These are phyloP conservation scores for Paraphoma sp. DNA, from an alignment of 2,329 filamentous ascomycete genomes.

Conservation along the genomic window DNA sequence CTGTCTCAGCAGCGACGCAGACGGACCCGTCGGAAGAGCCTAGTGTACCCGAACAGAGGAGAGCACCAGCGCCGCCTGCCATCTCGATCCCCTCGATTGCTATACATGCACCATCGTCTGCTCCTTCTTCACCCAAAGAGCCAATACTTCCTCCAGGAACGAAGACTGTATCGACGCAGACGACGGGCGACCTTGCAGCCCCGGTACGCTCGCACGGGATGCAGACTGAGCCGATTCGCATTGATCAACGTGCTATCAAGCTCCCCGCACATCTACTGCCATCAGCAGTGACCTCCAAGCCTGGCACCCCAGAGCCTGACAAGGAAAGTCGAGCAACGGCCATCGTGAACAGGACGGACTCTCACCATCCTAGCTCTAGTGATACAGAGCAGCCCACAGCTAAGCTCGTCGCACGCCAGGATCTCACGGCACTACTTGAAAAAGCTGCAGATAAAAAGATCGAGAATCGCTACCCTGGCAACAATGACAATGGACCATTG, in stretches of 20 bases:
- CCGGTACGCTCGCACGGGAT: slow-evolving; percentile 64
- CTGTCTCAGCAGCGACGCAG: slow-evolving; percentile 68
- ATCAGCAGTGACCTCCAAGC: slow-evolving; percentile 70
- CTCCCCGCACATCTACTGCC: slow-evolving; percentile 81
- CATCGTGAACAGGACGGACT: slow-evolving; percentile 20
- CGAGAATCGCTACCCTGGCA: slow-evolving; percentile 75
- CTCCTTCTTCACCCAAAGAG: slow-evolving; percentile 76
- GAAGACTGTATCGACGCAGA: slow-evolving; percentile 85
- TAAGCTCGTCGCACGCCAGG: slow-evolving; percentile 33
- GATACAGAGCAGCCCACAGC: slow-evolving; percentile 18
- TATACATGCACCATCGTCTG: slow-evolving; percentile 85
- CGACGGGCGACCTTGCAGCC: slow-evolving; percentile 60
- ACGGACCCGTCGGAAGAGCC: slow-evolving; percentile 52
- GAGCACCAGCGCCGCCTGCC: slow-evolving; percentile 45
- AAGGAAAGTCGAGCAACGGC: slow-evolving; percentile 10
- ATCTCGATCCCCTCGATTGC: slow-evolving; percentile 81
- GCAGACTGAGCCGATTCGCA: slow-evolving; percentile 90
- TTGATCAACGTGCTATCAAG: slow-evolving; percentile 77
- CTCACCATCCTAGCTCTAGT: slow-evolving; percentile 14
- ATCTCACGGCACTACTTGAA: slow-evolving; percentile 37
- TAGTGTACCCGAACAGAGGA: slow-evolving; percentile 13
- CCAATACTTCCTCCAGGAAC: slow-evolving; percentile 80
- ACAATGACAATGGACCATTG: slow-evolving; percentile 80
- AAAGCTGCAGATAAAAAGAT: slow-evolving; percentile 44
- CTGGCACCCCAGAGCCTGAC: slow-evolving; percentile 47